These are phyloP conservation scores for Amanita pallidorosea DNA, from an alignment of 768 basidiomycete species.

Conservation along the genomic window DNA sequence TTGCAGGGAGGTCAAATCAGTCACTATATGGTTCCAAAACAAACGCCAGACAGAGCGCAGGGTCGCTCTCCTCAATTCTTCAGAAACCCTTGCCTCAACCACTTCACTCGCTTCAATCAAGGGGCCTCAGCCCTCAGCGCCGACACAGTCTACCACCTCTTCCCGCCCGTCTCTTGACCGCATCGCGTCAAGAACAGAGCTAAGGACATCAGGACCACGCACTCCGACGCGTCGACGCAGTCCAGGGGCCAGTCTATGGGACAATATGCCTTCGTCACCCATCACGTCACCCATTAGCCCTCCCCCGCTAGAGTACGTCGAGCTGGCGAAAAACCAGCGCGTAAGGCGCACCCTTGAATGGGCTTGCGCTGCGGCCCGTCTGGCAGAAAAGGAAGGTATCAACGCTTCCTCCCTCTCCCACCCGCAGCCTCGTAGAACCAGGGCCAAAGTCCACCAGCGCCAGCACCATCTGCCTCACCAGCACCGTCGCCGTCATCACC, in stretches of 20 bases:
- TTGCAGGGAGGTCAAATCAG: constrained; percentile 52
- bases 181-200: constrained; percentile 45
- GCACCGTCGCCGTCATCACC: constrained; percentile 6
- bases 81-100: constrained; percentile 15
- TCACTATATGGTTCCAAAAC: constrained; percentile 82
- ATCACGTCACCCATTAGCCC: constrained; percentile 44
- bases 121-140: constrained; percentile 12
- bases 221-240: constrained; percentile 28
- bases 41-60: constrained; percentile 64
- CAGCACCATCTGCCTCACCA: background rate
- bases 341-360: constrained; percentile 55
- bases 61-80: constrained; percentile 32
- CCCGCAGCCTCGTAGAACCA: background rate
- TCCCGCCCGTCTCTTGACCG: constrained; percentile 45
- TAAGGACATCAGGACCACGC: constrained; percentile 26
- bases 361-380: constrained; percentile 57
- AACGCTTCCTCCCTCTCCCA: background rate
- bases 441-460: background rate
- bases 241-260: constrained; percentile 32
- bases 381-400: constrained; percentile 21
- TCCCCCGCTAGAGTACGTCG: constrained; percentile 32
- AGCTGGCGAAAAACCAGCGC: constrained; percentile 34
- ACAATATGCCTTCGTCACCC: constrained; percentile 57
- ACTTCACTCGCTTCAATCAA: constrained; percentile 14
- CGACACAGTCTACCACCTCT: constrained; percentile 15